A percentile compares a stretch with the other conserved stretches of the same genome.
Evolutionary conservation across 176 grass and related monocot genomes (phyloP).

Genomic region (Oryza punctata): DNA sequence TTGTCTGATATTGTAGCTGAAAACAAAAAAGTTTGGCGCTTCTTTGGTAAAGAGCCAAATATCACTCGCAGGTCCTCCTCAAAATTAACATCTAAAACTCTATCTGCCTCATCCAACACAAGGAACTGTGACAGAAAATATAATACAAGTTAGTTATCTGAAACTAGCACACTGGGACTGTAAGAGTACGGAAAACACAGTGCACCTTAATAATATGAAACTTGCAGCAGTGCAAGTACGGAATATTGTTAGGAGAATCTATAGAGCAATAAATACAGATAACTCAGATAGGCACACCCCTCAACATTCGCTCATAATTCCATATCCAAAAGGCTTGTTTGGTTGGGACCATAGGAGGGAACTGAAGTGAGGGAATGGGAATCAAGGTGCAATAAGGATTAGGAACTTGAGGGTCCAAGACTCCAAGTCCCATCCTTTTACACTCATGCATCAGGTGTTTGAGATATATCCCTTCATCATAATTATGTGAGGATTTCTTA

Average conservation of each 20-base stretch:
- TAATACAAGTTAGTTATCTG: constrained; percentile 3
- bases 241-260: constrained; percentile 1
- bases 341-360: background rate
- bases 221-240: background rate
- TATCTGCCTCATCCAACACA: constrained; percentile 94
- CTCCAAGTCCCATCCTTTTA: too few species aligned
- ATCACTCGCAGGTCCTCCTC: constrained; percentile 86
- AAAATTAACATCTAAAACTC: constrained; percentile 85
- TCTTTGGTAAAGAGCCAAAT: constrained; percentile 80
- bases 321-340: background rate
- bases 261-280: background rate
- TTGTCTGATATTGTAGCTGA: constrained; percentile 96
- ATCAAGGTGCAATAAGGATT: too few species aligned
- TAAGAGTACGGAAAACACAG: background rate
- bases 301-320: background rate
- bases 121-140: constrained; percentile 70
- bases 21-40: constrained; percentile 85
- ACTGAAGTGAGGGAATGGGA: too few species aligned
- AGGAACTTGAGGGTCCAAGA: too few species aligned
- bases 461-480: background rate
- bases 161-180: background rate
- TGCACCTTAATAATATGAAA: constrained; percentile 8
- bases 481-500: background rate
- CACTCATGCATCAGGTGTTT: too few species aligned
- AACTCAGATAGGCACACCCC: background rate